Evolutionary conservation across 2,329 filamentous ascomycete genomes (phyloP).

Genomic region (Diaporthe humulicola): DNA sequence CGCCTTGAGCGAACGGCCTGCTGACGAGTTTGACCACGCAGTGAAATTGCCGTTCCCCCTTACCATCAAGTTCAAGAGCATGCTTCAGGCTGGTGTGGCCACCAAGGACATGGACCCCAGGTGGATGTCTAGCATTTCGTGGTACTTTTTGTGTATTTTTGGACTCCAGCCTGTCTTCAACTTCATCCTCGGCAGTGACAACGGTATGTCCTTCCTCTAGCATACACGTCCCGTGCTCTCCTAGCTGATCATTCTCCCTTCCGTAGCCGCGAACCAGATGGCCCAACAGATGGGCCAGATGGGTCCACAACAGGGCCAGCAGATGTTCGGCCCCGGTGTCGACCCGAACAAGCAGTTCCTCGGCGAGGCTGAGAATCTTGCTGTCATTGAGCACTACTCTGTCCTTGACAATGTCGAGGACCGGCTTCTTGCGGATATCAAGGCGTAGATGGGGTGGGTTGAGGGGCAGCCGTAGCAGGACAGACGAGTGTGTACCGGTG

Average conservation of each 20-base stretch:
- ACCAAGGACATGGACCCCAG: slow-evolving; percentile 96
- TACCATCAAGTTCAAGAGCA: slow-evolving; percentile 99
- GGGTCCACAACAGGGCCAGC: slow-evolving; percentile 72
- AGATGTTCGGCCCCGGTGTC: slow-evolving; percentile 91
- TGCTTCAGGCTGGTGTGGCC: slow-evolving; percentile 97
- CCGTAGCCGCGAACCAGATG: slow-evolving; percentile 88
- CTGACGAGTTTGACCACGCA: slow-evolving; percentile 47
- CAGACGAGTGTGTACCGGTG: not conserved
- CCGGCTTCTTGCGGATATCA: slow-evolving; percentile 75
- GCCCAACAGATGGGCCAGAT: slow-evolving; percentile 90
- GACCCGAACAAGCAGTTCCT: slow-evolving; percentile 97
- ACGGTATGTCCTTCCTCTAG: slow-evolving; percentile 72
- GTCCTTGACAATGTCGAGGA: slow-evolving; percentile 91
- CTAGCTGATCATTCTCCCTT: slow-evolving; percentile 39
- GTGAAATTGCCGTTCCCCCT: slow-evolving; percentile 98
- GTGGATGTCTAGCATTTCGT: slow-evolving; percentile 98
- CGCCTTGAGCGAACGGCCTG: not conserved
- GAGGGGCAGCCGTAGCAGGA: not conserved
- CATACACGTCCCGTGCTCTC: not conserved
- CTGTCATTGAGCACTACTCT: slow-evolving; percentile 93
- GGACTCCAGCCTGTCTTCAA: slow-evolving; percentile 97
- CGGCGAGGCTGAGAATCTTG: slow-evolving; percentile 93
- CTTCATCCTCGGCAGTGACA: slow-evolving; percentile 95
- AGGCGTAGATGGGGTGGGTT: slow-evolving; percentile 43
- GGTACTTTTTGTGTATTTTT: slow-evolving; percentile 99